These are phyloP conservation scores for Penicillium canescens DNA, from an alignment of 495 filamentous ascomycete genomes.

Conservation along the genomic window DNA sequence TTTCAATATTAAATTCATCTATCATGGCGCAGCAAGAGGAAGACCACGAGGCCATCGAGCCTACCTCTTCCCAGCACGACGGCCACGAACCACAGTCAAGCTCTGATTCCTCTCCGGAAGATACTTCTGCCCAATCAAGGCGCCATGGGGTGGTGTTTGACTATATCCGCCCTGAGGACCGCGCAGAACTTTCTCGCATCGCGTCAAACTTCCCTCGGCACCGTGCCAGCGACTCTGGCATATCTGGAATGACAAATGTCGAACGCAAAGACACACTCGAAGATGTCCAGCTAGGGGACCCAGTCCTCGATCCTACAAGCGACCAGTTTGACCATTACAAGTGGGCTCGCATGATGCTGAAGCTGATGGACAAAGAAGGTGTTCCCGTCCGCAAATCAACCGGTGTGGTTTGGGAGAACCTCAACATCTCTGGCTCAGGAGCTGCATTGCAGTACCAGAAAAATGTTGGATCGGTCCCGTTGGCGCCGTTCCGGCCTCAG, in stretches of 20 bases:
- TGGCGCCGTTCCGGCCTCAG: constrained; percentile 48
- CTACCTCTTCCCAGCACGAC: constrained; percentile 18
- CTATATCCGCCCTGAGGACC: constrained; percentile 36
- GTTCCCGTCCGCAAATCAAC: constrained; percentile 37
- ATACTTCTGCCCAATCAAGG: constrained; percentile 16
- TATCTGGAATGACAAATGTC: constrained; percentile 24
- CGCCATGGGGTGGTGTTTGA: constrained; percentile 25
- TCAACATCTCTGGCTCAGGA: constrained; percentile 56
- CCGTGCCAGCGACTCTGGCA: constrained; percentile 21
- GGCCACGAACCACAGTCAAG: constrained; percentile 12
- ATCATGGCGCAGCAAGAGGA: constrained; percentile 22
- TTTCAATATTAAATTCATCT: not conserved
- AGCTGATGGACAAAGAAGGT: constrained; percentile 43
- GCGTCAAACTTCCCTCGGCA: constrained; percentile 40
- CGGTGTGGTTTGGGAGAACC: constrained; percentile 50
- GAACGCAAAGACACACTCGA: constrained; percentile 46
- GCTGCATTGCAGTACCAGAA: constrained; percentile 56
- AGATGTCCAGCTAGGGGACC: constrained; percentile 44
- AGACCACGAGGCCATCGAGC: constrained; percentile 7
- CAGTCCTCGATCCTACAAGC: constrained; percentile 55
- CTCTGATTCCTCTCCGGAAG: constrained; percentile 5
- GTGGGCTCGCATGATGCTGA: constrained; percentile 54
- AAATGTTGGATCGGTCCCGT: constrained; percentile 51
- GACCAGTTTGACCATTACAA: constrained; percentile 58
- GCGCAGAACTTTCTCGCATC: constrained; percentile 36